phyloP scores from a whole-genome alignment of 306 rosid species.

The Acacia acuminata region DNA sequence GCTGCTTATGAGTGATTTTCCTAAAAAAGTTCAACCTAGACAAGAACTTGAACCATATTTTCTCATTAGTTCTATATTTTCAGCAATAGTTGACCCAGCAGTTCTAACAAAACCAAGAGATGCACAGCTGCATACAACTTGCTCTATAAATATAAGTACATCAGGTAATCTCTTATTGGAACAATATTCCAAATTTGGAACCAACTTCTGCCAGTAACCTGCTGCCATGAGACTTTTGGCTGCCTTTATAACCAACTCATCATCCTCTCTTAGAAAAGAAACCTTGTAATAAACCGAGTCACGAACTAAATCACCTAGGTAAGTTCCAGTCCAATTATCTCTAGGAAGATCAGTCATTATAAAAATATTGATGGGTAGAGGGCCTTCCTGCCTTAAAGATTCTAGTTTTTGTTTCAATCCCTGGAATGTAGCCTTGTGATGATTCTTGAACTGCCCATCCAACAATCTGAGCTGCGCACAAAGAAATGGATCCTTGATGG shows the following conservation, averaged over 20 bases:
- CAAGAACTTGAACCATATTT: conserved; percentile 37
- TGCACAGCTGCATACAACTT: conserved; percentile 80
- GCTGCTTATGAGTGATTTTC: background rate
- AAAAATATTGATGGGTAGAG: conserved; percentile 58
- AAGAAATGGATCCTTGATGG: conserved; percentile 65
- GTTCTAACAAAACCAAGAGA: conserved; percentile 91
- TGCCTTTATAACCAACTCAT: conserved; percentile 50
- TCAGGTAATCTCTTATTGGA: conserved; percentile 47
- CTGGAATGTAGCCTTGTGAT: conserved; percentile 65
- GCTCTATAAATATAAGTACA: conserved; percentile 72
- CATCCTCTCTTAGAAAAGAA: conserved; percentile 53
- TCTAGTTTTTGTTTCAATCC: conserved; percentile 60
- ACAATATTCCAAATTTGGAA: conserved; percentile 44
- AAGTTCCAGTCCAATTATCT: conserved; percentile 70
- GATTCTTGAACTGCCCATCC: conserved; percentile 95
- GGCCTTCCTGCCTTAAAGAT: conserved; percentile 42
- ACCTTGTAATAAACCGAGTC: conserved; percentile 52
- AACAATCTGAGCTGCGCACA: conserved; percentile 77
- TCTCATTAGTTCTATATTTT: conserved; percentile 72
- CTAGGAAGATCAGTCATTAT: conserved; percentile 89
- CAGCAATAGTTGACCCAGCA: conserved; percentile 81
- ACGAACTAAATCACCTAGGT: conserved; percentile 61
- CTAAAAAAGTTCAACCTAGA: conserved; percentile 35
- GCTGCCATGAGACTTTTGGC: conserved; percentile 53
- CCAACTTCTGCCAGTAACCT: conserved; percentile 45